Base-by-base conservation (phyloP, 805 yeast genomes). In the Danielia oregonensis region DNA sequence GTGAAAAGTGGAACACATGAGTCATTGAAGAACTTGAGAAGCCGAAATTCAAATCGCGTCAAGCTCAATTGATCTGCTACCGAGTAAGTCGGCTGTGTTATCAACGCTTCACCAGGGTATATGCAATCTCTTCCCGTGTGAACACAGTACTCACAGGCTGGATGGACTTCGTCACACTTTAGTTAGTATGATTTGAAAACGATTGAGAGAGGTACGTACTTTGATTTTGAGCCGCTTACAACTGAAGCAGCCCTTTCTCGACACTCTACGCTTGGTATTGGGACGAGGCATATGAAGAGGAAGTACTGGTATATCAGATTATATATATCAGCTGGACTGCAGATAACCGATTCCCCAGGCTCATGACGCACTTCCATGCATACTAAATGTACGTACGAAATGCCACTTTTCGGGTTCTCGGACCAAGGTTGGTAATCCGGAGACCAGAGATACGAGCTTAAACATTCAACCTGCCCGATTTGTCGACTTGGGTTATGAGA, bases 71-170 rank as follows among this genome's bases (percentile, higher is more conserved):
- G 55, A 4, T 40, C 19, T n/a, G 52, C 38, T n/a, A 48, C 26
- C 26, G 51, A 46, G 30, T 47, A 52, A 21, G 14, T 27, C 25
- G 30, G 37, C 17, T 29, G 33, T 4, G 50, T 29, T 11, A 33
- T 15, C 25, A 23, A 15, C 24, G 16, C 2, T 4, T 18, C n/a
- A 5, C 12, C 25, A n/a, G 19, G 55, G 31, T 61, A 61, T 3
- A 38, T 33, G 32, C 65, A 61, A 3, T 33, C 31, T 3, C 62
- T 38, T 12, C 43, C 40, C 3, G 63, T 56, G 35, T 58, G 57
- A 3, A 24, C 24, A 24, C 67, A 61, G 39, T 61, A 61, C 26
- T 61, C 66, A 40, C 67, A 61, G 7, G 32, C 22, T 3, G 67
- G 67, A 35, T 43, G 49, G 8, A 39, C 50, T 30, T 59, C 66